Evolutionary conservation across 257 asterid genomes (phyloP).

Genomic region (Lycium barbarum): DNA sequence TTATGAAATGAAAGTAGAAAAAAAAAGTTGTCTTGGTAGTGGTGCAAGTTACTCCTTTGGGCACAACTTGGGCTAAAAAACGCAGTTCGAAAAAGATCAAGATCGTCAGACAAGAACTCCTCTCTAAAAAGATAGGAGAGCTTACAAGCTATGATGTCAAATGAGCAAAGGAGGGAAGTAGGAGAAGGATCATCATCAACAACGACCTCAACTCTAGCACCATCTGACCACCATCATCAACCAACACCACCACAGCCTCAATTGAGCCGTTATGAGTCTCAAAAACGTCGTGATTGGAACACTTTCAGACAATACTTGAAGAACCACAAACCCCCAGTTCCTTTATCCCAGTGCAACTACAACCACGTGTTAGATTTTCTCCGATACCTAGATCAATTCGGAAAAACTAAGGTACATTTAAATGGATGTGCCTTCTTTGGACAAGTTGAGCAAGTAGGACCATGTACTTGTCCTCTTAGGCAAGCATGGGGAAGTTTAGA

Average conservation of each 20-base stretch:
- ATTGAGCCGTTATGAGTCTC: constrained; percentile 82
- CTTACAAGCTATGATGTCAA: constrained; percentile 52
- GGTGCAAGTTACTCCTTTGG: background rate
- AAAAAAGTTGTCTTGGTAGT: background rate
- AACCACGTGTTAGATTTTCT: constrained; percentile 78
- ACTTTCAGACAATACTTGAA: constrained; percentile 82
- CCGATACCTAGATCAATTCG: constrained; percentile 83
- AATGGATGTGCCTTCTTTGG: constrained; percentile 78
- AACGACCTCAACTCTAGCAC: background rate
- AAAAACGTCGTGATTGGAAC: constrained; percentile 93
- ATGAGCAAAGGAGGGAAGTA: constrained; percentile 43
- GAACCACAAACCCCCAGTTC: constrained; percentile 80
- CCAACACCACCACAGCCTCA: constrained; percentile 45
- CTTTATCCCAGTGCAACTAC: constrained; percentile 69
- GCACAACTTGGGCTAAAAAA: background rate
- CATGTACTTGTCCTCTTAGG: constrained; percentile 72
- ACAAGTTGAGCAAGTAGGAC: constrained; percentile 77
- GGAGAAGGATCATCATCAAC: constrained; percentile 55
- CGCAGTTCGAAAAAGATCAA: background rate
- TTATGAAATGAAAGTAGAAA: background rate
- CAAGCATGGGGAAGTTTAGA: constrained; percentile 98
- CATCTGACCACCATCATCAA: constrained; percentile 30
- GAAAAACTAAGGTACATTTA: constrained; percentile 84
- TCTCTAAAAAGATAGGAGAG: background rate
- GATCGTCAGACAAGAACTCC: background rate